phyloP scores from a whole-genome alignment of 139 green algal species.

The Coelastrella sp. region DNA sequence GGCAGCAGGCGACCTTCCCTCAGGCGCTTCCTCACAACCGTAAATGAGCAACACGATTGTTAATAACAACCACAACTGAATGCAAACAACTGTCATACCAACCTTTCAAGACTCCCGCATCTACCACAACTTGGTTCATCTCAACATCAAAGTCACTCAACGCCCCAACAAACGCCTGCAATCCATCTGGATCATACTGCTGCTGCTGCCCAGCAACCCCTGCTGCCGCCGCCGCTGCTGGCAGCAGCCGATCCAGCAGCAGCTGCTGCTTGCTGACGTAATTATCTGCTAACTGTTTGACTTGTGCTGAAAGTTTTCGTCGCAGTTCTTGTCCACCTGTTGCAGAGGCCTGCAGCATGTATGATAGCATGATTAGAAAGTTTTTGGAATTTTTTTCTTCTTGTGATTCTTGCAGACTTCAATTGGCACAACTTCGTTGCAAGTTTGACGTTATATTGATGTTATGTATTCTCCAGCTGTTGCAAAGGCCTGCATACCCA shows the following conservation, averaged over 20 bases:
- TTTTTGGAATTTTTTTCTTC: too few relatives aligned
- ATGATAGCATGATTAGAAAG: not conserved
- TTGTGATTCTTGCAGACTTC: too few relatives aligned
- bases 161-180: conserved; percentile 50
- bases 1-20: too few relatives aligned
- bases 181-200: conserved; percentile 32
- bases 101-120: conserved; percentile 74
- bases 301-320: conserved; percentile 16
- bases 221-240: conserved; percentile 38
- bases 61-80: too few relatives aligned
- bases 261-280: conserved; percentile 59
- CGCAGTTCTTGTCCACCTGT: conserved; percentile 1
- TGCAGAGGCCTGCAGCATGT: conserved; percentile 37
- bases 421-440: too few relatives aligned
- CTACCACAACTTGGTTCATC: conserved; percentile 77
- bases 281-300: conserved; percentile 58
- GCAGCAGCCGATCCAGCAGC: conserved; percentile 66
- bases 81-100: too few relatives aligned
- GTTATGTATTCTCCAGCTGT: too few relatives aligned
- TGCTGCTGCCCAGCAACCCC: conserved; percentile 3
- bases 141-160: conserved; percentile 82
- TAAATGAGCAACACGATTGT: too few relatives aligned
- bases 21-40: too few relatives aligned
- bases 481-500: too few relatives aligned
- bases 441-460: too few relatives aligned